Evolutionary conservation across 257 asterid species (phyloP), one percentile per base, ranked within the genome.

Genomic region (Plantago ovata): DNA sequence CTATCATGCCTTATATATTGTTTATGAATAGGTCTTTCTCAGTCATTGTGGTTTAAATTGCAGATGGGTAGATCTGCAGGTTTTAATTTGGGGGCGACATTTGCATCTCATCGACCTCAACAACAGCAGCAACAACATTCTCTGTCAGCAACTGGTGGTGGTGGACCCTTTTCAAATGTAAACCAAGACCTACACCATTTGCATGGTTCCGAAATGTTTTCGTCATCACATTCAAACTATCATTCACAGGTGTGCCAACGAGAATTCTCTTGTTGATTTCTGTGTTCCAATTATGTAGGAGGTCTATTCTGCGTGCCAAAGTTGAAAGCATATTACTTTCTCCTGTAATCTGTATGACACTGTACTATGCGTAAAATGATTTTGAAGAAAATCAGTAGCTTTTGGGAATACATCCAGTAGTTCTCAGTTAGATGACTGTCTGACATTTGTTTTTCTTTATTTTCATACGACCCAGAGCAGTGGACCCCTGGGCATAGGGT

Each of bases 51-150:
- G 67, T 77, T 67, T 43, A 32, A 49, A 65, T 51, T 74, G 62
- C 83, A 93, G 99, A 82, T 93, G 87, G 99, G 96, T 46, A 82
- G 96, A 57, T 89, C 99, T 60, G 58, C 95, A 77, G 94, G 99
- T 76, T 89, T 84, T 76, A 89, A 77, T 72, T 67, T 89, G 69
- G 97, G 99, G 75, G 86, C 91, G 53, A 72, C 94, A 47, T 93
- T 75, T 71, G 72, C 97, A 43, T 73, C 99, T 33, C 96, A 84
- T 66, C 87, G 97, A 51, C 89, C 93, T 57, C 98, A 50, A 23
- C 56, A 85, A 64, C 97, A 81, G 79, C 98, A 85, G 13, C 89
- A 79, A 39, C 92, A 85, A 65, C 94, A 83, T 80, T 69, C 76
- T 62, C 72, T 84, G 38, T 79, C 95, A 57, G 88, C 75, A 65